phyloP scores from a whole-genome alignment of 805 yeast species.

The Barnettozyma salicaria region DNA sequence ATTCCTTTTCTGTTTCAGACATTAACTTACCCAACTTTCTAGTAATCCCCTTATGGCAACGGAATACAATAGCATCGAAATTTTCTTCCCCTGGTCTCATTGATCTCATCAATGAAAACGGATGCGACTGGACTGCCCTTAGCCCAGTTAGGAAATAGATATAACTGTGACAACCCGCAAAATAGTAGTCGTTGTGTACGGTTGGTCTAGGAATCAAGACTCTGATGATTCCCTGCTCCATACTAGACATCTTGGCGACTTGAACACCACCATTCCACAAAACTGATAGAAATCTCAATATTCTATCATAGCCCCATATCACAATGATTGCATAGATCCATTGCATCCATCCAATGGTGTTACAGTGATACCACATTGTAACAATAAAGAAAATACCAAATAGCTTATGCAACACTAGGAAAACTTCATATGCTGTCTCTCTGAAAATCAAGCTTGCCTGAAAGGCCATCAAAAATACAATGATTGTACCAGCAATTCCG shows the following conservation, averaged over 20 bases:
- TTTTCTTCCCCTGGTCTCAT: slow-evolving; percentile 28
- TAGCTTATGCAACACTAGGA: slow-evolving; percentile 50
- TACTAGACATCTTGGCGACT: slow-evolving; percentile 34
- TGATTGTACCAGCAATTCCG: slow-evolving; percentile 44
- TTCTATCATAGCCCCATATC: slow-evolving; percentile 67
- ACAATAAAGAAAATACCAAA: slow-evolving; percentile 49
- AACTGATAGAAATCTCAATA: slow-evolving; percentile 49
- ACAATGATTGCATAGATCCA: slow-evolving; percentile 50
- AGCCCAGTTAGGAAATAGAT: slow-evolving; percentile 43
- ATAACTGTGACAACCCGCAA: slow-evolving; percentile 51
- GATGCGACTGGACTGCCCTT: slow-evolving; percentile 57
- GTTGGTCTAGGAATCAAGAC: slow-evolving; percentile 38
- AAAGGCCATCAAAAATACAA: slow-evolving; percentile 39
- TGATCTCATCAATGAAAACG: slow-evolving; percentile 53
- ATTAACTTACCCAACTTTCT: slow-evolving; percentile 34
- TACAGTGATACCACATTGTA: slow-evolving; percentile 57
- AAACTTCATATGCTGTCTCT: slow-evolving; percentile 51
- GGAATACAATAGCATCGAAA: slow-evolving; percentile 37
- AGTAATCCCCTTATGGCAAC: slow-evolving; percentile 53
- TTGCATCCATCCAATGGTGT: slow-evolving; percentile 43
- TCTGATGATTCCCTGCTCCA: slow-evolving; percentile 35
- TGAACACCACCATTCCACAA: slow-evolving; percentile 54
- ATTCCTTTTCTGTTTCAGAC: slow-evolving; percentile 25
- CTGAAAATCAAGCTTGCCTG: slow-evolving; percentile 49
- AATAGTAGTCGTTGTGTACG: slow-evolving; percentile 33